Evolutionary conservation across 2,329 filamentous ascomycete species (phyloP).

Genomic region (Penicillium sp.): DNA sequence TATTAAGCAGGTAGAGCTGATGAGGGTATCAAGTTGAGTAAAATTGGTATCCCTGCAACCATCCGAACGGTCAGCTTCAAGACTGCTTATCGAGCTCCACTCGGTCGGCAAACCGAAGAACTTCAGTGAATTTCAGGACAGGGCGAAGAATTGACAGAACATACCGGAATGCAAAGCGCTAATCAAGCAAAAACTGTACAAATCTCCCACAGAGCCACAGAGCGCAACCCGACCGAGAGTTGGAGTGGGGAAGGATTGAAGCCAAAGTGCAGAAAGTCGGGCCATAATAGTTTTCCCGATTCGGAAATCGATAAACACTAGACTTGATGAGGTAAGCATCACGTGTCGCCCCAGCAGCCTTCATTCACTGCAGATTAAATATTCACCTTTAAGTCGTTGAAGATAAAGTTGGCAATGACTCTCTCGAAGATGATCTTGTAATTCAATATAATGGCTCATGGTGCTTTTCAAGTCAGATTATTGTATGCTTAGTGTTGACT

Average conservation of each 20-base stretch:
- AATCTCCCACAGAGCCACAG: slow-evolving; percentile 19
- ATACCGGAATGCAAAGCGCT: slow-evolving; percentile 29
- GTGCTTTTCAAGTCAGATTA: no score
- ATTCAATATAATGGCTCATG: no score
- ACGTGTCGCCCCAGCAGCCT: slow-evolving; percentile 10
- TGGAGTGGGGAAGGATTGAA: slow-evolving; percentile 18
- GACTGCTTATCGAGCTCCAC: slow-evolving; percentile 10
- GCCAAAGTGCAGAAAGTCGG: slow-evolving; percentile 19
- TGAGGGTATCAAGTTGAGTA: slow-evolving; percentile 27
- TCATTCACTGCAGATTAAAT: neutral
- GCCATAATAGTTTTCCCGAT: slow-evolving; percentile 31
- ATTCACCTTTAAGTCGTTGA: neutral
- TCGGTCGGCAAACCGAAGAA: slow-evolving; percentile 15
- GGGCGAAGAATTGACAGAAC: slow-evolving; percentile 4
- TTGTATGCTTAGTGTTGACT: no score
- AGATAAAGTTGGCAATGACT: neutral
- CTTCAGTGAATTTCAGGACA: slow-evolving; percentile 5
- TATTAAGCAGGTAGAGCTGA: slow-evolving; percentile 11
- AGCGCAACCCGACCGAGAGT: slow-evolving; percentile 14
- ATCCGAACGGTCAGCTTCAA: slow-evolving; percentile 17
- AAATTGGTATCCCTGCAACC: slow-evolving; percentile 29
- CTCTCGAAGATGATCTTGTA: no score
- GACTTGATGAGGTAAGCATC: slow-evolving; percentile 25
- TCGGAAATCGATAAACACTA: slow-evolving; percentile 42
- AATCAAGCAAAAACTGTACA: slow-evolving; percentile 28